Conservation (phyloP, 1,284 basidiomycete species). For the Filobasidium uniguttulatum region DNA sequence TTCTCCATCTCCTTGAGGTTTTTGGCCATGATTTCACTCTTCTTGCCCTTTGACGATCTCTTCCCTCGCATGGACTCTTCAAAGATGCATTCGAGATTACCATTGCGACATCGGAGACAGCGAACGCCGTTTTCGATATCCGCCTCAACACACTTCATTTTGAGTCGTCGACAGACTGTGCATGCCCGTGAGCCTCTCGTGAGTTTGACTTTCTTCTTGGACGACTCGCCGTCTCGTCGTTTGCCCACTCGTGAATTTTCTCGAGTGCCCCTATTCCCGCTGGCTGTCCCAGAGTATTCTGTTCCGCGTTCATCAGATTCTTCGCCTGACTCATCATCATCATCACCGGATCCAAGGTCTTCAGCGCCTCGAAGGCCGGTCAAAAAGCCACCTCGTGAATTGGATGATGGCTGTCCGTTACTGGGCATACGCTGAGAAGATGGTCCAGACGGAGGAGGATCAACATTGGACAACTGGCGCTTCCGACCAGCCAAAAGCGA, state of each 20-base stretch:
- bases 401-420: neutral
- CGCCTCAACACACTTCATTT: slow-evolving; percentile 94
- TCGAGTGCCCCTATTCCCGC: slow-evolving; percentile 1
- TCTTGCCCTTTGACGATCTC: slow-evolving; percentile 50
- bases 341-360: slow-evolving; percentile 11
- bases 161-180: slow-evolving; percentile 84
- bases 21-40: slow-evolving; percentile 66
- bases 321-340: slow-evolving; percentile 12
- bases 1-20: slow-evolving; percentile 87
- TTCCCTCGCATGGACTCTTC: slow-evolving; percentile 90
- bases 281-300: neutral
- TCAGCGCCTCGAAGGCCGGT: slow-evolving; percentile 8
- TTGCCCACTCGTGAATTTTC: slow-evolving; percentile 9
- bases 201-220: slow-evolving; percentile 54
- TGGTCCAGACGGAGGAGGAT: no score
- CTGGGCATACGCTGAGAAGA: no score
- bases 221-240: neutral
- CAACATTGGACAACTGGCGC: no score
- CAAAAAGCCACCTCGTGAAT: no score
- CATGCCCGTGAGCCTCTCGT: slow-evolving; percentile 84
- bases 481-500: no score
- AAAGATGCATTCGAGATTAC: slow-evolving; percentile 82
- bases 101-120: slow-evolving; percentile 50
- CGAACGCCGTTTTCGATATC: slow-evolving; percentile 55
- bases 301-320: neutral